phyloP scores from a whole-genome alignment of 2,329 filamentous ascomycete genomes.

The Pestalotiopsis sp. region DNA sequence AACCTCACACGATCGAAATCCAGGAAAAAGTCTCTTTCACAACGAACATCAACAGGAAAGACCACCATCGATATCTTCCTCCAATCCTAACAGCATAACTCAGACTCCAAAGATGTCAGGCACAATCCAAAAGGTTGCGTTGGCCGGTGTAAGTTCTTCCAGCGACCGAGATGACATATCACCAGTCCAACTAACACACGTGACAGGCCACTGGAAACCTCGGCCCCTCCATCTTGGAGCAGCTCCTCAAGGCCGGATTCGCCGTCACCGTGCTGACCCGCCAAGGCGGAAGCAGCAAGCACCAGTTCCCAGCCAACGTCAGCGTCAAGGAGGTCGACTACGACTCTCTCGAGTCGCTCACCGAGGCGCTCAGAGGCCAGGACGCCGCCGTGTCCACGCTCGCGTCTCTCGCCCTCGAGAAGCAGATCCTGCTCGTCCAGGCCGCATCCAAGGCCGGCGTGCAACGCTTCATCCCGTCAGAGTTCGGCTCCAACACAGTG shows the following conservation, averaged over 20 bases:
- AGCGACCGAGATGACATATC: too few relatives aligned
- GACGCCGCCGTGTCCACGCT: constrained; percentile 57
- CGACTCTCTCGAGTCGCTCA: constrained; percentile 46
- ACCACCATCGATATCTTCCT: too few relatives aligned
- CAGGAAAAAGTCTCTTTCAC: too few relatives aligned
- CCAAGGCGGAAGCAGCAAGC: constrained; percentile 33
- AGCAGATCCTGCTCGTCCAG: constrained; percentile 55
- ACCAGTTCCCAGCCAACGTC: constrained; percentile 34
- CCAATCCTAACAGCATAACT: too few relatives aligned
- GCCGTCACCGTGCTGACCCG: constrained; percentile 59
- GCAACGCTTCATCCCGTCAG: constrained; percentile 62
- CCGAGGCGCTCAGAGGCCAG: constrained; percentile 52
- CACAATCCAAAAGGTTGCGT: too few relatives aligned
- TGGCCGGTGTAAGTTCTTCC: too few relatives aligned
- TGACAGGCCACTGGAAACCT: constrained; percentile 26
- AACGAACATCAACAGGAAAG: too few relatives aligned
- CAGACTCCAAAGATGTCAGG: too few relatives aligned
- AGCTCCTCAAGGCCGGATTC: constrained; percentile 41
- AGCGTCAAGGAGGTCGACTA: constrained; percentile 51
- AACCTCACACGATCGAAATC: too few relatives aligned
- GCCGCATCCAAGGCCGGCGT: constrained; percentile 62
- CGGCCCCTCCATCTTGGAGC: constrained; percentile 37
- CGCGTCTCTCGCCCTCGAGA: constrained; percentile 39
- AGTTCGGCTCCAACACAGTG: constrained; percentile 48
- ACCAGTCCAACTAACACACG: too few relatives aligned